Base-by-base conservation (phyloP, 169 alveolate genomes). In the Plasmodium malariae region DNA sequence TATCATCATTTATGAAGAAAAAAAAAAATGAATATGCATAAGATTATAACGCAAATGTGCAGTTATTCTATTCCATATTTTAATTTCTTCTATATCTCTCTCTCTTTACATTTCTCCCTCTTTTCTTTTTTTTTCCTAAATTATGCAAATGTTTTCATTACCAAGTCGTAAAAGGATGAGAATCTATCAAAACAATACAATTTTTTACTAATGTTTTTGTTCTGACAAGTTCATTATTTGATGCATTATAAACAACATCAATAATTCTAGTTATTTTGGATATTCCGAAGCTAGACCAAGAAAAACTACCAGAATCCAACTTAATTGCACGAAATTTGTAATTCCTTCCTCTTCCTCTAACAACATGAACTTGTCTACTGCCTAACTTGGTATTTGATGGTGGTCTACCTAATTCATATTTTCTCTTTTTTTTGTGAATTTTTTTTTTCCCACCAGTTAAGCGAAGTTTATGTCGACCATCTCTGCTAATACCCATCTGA, bases 391-490 rank as follows among this genome's bases (percentile, higher is more conserved):
- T 98, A 93, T 96, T 96, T 65, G 99, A 97, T 26, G 99, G 96
- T 54, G 99, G 99, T 89, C 99, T 96, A 63, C 99, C 99, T 97
- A 98, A 96, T 93, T 98, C 99, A 95, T 95, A 98, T 96, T 98
- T 98, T 89, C 99, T 95, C 97, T 99, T 99, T 97, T 99, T 98
- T 94, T 98, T 95, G 96, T 98, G 99, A 74, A 98, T 96, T 92
- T 99, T 99, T 97, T 97, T 97, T 73, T 99, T 98, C 40, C 99
- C 99, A 89, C 99, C 99, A 55, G 99, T 98, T 86, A 96, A 95
- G 93, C 99, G 98, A 95, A 98, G 98, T 94, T 99, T 99, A 96
- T 98, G 99, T 93, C 99, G 97, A 74, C 99, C 96, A 95, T 98
- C 99, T 91, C 99, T 96, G 51, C 99, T 95, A 94, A 99, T 98